Evolutionary conservation across 495 filamentous ascomycete genomes (phyloP).

Genomic region (Penicillium maclennaniae): DNA sequence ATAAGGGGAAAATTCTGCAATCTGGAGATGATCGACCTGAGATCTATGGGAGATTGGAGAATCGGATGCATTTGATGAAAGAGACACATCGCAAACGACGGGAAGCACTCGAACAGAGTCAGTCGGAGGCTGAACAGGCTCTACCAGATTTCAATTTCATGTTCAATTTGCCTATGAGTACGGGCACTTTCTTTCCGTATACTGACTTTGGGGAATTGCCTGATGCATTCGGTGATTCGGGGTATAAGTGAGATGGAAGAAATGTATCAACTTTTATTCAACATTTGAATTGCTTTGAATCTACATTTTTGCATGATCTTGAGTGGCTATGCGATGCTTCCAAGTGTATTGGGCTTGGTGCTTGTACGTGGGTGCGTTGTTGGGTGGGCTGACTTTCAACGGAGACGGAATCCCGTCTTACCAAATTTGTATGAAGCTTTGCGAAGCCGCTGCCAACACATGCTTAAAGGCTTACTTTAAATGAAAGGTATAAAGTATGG

Average conservation of each 20-base stretch:
- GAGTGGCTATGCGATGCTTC: no score
- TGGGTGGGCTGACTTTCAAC: not conserved
- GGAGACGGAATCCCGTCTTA: not conserved
- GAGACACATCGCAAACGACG: slow-evolving; percentile 12
- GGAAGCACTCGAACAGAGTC: slow-evolving; percentile 5
- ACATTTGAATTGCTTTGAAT: not conserved
- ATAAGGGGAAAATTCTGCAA: not conserved
- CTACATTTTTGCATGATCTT: not conserved
- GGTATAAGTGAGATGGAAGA: not conserved
- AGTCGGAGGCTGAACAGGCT: not conserved
- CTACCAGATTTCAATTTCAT: slow-evolving; percentile 12
- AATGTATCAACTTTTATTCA: not conserved
- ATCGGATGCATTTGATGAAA: slow-evolving; percentile 12
- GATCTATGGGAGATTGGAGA: slow-evolving; percentile 4
- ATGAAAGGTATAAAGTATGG: no score
- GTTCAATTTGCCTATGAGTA: slow-evolving; percentile 5
- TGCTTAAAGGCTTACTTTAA: no score
- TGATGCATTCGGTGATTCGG: not conserved
- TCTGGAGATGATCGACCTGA: slow-evolving; percentile 9
- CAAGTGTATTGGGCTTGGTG: not conserved
- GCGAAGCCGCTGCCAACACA: no score
- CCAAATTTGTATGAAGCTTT: no score
- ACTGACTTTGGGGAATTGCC: slow-evolving; percentile 4
- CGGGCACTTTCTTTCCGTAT: slow-evolving; percentile 14
- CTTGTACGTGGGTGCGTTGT: no score